Evolutionary conservation across 2,329 filamentous ascomycete species (phyloP).

Genomic region (Nothopassalora personata): DNA sequence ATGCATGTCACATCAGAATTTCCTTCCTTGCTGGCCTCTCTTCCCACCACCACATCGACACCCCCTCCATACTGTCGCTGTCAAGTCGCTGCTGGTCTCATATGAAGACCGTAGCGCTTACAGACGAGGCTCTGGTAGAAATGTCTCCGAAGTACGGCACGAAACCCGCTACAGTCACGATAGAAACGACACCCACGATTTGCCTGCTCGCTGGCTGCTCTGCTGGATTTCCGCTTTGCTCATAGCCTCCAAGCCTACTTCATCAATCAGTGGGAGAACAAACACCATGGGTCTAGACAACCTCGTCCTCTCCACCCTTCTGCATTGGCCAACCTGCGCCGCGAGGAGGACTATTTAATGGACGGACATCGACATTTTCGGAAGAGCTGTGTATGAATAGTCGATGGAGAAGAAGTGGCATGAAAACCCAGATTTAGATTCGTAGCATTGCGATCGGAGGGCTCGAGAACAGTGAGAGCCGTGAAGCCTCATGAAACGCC

Average conservation of each 20-base stretch:
- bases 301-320: conserved; percentile 51
- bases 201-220: conserved; percentile 46
- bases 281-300: conserved; percentile 45
- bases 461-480: too few species aligned
- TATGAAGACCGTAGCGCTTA: background rate
- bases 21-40: background rate
- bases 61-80: background rate
- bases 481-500: too few species aligned
- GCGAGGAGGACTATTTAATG: conserved; percentile 44
- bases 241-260: conserved; percentile 48
- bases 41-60: background rate
- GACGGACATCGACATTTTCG: conserved; percentile 38
- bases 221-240: conserved; percentile 10
- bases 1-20: background rate
- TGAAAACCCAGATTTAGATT: too few species aligned
- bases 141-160: background rate
- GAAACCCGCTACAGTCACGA: background rate
- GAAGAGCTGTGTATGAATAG: background rate
- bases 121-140: background rate
- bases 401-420: background rate
- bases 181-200: conserved; percentile 38
- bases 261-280: conserved; percentile 47
- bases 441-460: too few species aligned
- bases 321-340: conserved; percentile 33
- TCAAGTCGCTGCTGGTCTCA: background rate